phyloP scores from a whole-genome alignment of 768 basidiomycete genomes.

The Lactifluus piperatus region DNA sequence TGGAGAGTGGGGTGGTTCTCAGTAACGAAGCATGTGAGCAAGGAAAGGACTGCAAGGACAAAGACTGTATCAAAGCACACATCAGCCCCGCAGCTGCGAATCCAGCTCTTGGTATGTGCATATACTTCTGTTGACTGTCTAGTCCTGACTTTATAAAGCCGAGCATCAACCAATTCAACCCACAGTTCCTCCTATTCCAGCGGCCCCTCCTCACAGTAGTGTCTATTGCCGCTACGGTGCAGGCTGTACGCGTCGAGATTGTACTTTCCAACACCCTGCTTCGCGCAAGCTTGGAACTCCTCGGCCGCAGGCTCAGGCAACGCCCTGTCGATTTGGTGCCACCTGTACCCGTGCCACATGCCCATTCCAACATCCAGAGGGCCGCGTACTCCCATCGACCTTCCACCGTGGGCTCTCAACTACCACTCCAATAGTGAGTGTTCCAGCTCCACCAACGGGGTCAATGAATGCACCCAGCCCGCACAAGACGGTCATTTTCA shows the following conservation, averaged over 20 bases:
- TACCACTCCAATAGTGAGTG: slow-evolving; percentile 50
- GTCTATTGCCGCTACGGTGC: slow-evolving; percentile 74
- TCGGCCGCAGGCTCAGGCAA: slow-evolving; percentile 10
- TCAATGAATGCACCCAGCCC: slow-evolving; percentile 56
- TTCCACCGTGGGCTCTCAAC: slow-evolving; percentile 74
- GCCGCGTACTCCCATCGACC: slow-evolving; percentile 65
- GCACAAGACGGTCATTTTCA: slow-evolving; percentile 66
- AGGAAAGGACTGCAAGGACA: slow-evolving; percentile 83
- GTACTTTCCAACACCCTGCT: slow-evolving; percentile 48
- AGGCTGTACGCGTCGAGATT: slow-evolving; percentile 76
- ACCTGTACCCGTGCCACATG: slow-evolving; percentile 68
- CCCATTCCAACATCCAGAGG: slow-evolving; percentile 81
- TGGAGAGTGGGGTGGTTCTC: slow-evolving; percentile 89
- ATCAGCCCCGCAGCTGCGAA: slow-evolving; percentile 78
- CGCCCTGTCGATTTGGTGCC: slow-evolving; percentile 72
- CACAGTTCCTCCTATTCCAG: slow-evolving; percentile 27
- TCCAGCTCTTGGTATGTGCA: slow-evolving; percentile 43
- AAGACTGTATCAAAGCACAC: slow-evolving; percentile 88
- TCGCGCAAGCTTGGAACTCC: slow-evolving; percentile 7
- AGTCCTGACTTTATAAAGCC: slow-evolving; percentile 9
- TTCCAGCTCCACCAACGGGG: slow-evolving; percentile 55
- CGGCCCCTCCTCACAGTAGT: slow-evolving; percentile 26
- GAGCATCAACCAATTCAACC: slow-evolving; percentile 29
- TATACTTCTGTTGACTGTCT: not conserved
- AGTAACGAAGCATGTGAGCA: slow-evolving; percentile 91